Evolutionary conservation across 176 grass and related monocot species (phyloP), one percentile per base, ranked within the genome.

Genomic region (Neostapfia colusana): DNA sequence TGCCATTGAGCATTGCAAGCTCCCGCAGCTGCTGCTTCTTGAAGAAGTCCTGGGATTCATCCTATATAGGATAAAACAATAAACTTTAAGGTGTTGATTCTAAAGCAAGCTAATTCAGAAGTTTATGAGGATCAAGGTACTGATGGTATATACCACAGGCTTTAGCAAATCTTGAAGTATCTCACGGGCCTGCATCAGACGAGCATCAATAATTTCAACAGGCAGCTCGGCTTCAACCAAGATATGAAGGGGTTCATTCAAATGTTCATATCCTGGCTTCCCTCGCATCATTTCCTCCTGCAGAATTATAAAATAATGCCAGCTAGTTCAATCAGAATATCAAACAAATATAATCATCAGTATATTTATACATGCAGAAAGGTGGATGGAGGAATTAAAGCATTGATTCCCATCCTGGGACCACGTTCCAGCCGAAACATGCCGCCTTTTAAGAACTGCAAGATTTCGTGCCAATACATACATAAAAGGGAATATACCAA

Each of bases 21-120:
- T 97, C 93, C 34, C 86, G 75, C 27, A 97, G 70, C 90, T 97
- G 93, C 78, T 97, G 90, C 86, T 97, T 97, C 88, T 97, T 97
- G 83, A 88, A 93, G 65, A 93, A 93, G 70, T 97, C 93, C 53
- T 91, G 90, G 11, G 93, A 93, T 82, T 97, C 93, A 28, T 97
- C 93, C 90, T 45, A 31, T 3, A 31, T n/a, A 31, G 31, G 31
- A 31, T 31, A 31, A 31, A 31, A 31, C 31, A 31, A 31, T 2
- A 31, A 31, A 1, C 31, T 31, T 31, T 31, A 31, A 31, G 31
- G 31, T 3, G 3, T 31, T 3, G 31, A 31, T 31, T 31, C 3
- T 31, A 31, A 31, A 31, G 31, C 31, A 31, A 31, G 31, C 31
- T 31, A 31, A 31, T 31, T 31, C 31, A 31, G 31, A 31, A 31